Evolutionary conservation across 78 protist species (phyloP), one percentile per base, ranked within the genome.

Genomic region (Tieghemostelium lacteum): DNA sequence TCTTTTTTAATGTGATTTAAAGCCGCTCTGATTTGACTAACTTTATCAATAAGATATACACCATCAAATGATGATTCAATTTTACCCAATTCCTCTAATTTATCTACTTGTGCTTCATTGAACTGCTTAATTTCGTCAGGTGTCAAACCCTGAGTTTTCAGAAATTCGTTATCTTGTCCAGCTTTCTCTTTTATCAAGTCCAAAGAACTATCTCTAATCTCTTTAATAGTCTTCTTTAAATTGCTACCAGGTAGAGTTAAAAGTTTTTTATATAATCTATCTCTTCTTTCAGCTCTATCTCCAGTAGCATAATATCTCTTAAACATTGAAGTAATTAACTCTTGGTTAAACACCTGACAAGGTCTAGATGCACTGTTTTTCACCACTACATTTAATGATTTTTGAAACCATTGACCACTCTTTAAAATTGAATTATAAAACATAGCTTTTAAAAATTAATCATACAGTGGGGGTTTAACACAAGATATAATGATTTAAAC

Each of bases 171-270:
- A 45, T 45, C 52, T 10, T 10, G 6, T 10, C 10, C 52, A 14
- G 52, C 6, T 10, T 45, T 45, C 28, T 69, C 31, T 57, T 61
- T 42, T 28, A 69, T 22, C 0, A 26, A 10, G 1, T 69, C 72
- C 5, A 83, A 40, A 34, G 73, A 63, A 24, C 62, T 73, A 28
- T 34, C 45, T 58, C 42, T 83, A 22, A 83, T 67, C 22, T 39
- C 60, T 16, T 20, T 55, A n/a, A 83, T 7, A 39, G 75, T 64
- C 39, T 83, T 50, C 36, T 83, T 66, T 69, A 83, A 69, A 69
- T 83, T 83, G 22, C 55, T 54, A 22, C 89, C 89, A 58, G 89
- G 77, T 69, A 83, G 37, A 29, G 89, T 66, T 42, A 73, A 36
- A 63, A 83, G 28, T 57, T 69, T 66, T 26, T 29, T 69, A 31